Evolutionary conservation across 202 grass and related monocot species (phyloP).

Genomic region (Musa balbisiana): DNA sequence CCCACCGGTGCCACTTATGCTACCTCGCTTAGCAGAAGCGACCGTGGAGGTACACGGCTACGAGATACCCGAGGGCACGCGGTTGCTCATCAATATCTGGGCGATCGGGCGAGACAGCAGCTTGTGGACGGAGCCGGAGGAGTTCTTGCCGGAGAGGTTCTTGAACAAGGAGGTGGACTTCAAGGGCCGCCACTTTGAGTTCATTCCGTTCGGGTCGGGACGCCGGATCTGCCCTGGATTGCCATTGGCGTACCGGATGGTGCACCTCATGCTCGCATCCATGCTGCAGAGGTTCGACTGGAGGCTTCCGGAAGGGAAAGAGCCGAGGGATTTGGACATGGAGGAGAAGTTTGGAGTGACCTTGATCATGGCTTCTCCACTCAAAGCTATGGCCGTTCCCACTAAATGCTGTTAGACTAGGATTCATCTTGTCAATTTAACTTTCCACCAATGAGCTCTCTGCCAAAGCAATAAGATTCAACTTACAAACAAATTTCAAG

Average conservation of each 20-base stretch:
- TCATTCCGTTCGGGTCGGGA: constrained; percentile 39
- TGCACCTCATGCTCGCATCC: constrained; percentile 39
- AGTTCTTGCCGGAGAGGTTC: constrained; percentile 46
- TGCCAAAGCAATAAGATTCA: no score
- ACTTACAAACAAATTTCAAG: no score
- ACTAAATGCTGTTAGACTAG: no score
- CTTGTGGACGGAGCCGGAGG: constrained; percentile 31
- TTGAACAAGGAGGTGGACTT: constrained; percentile 22
- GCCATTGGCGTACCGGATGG: constrained; percentile 34
- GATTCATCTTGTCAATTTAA: no score
- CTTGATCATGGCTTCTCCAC: constrained; percentile 13
- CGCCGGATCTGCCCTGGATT: constrained; percentile 29
- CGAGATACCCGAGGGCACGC: constrained; percentile 18
- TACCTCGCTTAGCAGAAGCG: constrained; percentile 43
- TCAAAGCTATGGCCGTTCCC: constrained; percentile 29
- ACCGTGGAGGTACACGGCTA: constrained; percentile 33
- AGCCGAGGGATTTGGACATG: constrained; percentile 26
- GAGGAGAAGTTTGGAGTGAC: constrained; percentile 27
- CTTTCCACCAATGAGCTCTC: no score
- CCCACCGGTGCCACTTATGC: constrained; percentile 29
- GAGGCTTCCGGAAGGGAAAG: constrained; percentile 30
- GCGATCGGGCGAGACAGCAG: constrained; percentile 32
- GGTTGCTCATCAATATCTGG: constrained; percentile 34
- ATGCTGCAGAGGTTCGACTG: constrained; percentile 46
- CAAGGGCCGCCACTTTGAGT: constrained; percentile 26